phyloP scores from a whole-genome alignment of 2,329 filamentous ascomycete genomes.

The Chrysosporium queenslandicum region DNA sequence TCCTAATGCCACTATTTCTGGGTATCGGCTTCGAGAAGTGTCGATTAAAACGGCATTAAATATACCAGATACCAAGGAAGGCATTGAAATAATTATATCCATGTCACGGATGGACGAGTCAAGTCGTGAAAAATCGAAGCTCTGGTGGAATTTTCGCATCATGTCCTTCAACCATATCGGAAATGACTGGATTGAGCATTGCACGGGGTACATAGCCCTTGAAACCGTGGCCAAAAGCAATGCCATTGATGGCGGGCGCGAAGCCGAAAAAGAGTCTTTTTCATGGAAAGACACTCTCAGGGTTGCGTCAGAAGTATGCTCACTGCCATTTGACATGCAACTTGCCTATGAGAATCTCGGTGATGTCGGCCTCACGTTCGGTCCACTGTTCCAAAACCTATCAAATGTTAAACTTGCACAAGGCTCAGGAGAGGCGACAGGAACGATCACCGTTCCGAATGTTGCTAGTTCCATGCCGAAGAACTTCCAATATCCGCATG shows the following conservation, averaged over 20 bases:
- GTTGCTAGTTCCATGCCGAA: slow-evolving; percentile 28
- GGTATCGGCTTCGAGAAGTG: slow-evolving; percentile 19
- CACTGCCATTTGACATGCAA: slow-evolving; percentile 19
- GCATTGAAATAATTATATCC: slow-evolving; percentile 25
- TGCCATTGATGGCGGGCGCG: slow-evolving; percentile 19
- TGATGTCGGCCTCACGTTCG: slow-evolving; percentile 25
- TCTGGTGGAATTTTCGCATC: slow-evolving; percentile 26
- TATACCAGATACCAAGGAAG: slow-evolving; percentile 25
- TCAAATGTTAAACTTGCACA: slow-evolving; percentile 19
- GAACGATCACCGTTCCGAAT: slow-evolving; percentile 24
- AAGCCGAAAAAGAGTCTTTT: slow-evolving; percentile 18
- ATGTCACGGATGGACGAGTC: slow-evolving; percentile 21
- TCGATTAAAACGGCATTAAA: slow-evolving; percentile 24
- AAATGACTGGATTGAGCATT: slow-evolving; percentile 30
- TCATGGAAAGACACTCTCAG: slow-evolving; percentile 16
- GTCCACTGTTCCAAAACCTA: slow-evolving; percentile 26
- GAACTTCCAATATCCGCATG: slow-evolving; percentile 24
- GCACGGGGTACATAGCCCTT: slow-evolving; percentile 25
- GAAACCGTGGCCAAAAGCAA: slow-evolving; percentile 15
- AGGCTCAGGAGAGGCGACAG: slow-evolving; percentile 20
- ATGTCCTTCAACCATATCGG: slow-evolving; percentile 24
- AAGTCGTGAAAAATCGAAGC: slow-evolving; percentile 14
- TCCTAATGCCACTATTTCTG: slow-evolving; percentile 9
- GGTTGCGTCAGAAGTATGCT: slow-evolving; percentile 18
- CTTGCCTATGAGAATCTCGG: slow-evolving; percentile 23